Percentiles rank a stretch among this genome's conserved stretches.
phyloP scores from a whole-genome alignment of 139 green algal species.

The Parachlorella kessleri region DNA sequence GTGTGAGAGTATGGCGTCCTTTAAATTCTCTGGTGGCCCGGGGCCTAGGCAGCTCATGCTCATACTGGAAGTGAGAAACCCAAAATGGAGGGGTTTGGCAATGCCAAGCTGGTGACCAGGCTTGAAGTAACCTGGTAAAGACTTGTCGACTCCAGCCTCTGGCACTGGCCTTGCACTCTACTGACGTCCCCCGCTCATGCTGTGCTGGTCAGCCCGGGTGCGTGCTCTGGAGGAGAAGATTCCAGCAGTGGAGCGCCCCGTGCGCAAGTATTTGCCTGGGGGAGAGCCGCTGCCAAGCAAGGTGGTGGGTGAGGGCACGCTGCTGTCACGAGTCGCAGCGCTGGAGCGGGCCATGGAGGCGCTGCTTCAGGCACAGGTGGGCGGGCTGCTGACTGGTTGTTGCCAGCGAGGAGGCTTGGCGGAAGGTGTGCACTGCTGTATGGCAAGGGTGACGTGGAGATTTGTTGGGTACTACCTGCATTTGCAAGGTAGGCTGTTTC shows the following conservation, averaged over 20 bases:
- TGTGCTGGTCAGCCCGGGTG: constrained; percentile 46
- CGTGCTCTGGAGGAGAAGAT: constrained; percentile 62
- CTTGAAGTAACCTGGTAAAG: neutral
- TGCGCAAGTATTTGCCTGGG: constrained; percentile 37
- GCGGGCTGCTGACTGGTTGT: too few species aligned
- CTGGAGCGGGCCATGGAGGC: constrained; percentile 49
- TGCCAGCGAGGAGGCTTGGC: too few species aligned
- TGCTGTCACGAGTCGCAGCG: constrained; percentile 63
- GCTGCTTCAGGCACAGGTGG: constrained; percentile 39
- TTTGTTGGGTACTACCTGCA: too few species aligned
- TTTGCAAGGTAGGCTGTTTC: too few species aligned
- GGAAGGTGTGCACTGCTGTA: too few species aligned
- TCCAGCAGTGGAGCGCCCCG: constrained; percentile 35
- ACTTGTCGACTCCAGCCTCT: neutral
- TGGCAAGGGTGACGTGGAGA: too few species aligned
- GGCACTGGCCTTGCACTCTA: neutral
- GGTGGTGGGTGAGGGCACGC: constrained; percentile 50
- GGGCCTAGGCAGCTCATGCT: too few species aligned
- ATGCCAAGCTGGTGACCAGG: neutral
- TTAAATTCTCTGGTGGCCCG: too few species aligned
- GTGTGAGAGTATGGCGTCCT: too few species aligned
- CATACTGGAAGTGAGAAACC: neutral
- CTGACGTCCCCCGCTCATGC: too few species aligned
- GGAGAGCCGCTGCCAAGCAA: constrained; percentile 21
- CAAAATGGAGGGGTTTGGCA: neutral